Evolutionary conservation across 306 rosid species (phyloP).

Genomic region (Vigna hirtella): DNA sequence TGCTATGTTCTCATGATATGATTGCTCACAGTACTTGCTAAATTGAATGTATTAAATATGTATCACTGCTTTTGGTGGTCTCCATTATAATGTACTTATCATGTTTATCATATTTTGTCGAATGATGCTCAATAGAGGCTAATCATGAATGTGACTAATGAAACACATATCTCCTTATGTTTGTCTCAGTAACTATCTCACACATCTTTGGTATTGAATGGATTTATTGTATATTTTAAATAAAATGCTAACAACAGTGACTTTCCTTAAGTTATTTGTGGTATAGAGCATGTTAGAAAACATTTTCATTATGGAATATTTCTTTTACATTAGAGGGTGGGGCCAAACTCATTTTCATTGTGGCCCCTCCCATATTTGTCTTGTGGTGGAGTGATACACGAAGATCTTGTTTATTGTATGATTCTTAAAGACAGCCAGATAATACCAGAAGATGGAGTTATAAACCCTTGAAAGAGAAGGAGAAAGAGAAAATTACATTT

Average conservation of each 20-base stretch:
- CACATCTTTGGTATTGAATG: neutral
- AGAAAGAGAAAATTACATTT: slow-evolving; percentile 18
- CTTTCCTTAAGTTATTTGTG: slow-evolving; percentile 16
- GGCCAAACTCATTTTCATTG: slow-evolving; percentile 5
- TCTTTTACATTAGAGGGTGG: neutral
- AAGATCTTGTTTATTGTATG: neutral
- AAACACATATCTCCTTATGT: slow-evolving; percentile 3
- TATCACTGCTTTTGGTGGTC: neutral
- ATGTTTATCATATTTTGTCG: neutral
- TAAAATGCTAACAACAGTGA: neutral
- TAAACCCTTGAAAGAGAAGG: neutral
- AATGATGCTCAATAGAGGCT: neutral
- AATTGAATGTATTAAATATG: neutral
- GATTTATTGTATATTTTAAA: slow-evolving; percentile 22
- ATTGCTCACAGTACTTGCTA: neutral
- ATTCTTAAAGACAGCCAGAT: neutral
- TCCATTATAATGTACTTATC: neutral
- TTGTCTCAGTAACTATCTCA: neutral
- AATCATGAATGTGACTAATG: neutral
- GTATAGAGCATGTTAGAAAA: slow-evolving; percentile 3
- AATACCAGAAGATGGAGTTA: neutral
- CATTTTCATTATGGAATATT: slow-evolving; percentile 2
- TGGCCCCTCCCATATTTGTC: neutral
- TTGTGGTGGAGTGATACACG: slow-evolving; percentile 4
- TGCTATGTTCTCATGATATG: neutral